These are phyloP conservation scores for Clathrospora elynae DNA, from an alignment of 2,329 filamentous ascomycete species.

Conservation along the genomic window DNA sequence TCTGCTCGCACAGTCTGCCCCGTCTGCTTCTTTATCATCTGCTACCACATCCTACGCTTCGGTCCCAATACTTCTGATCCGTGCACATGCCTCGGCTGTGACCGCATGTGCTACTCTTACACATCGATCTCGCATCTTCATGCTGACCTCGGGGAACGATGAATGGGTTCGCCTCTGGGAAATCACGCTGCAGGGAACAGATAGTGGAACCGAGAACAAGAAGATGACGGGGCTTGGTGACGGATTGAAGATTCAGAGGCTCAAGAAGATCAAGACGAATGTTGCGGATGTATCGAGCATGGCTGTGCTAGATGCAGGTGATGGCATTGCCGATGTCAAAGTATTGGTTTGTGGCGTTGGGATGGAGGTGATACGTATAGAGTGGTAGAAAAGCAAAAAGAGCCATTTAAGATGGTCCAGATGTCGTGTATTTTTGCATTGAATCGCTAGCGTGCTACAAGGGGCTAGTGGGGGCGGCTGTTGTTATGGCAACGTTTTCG, in stretches of 20 bases:
- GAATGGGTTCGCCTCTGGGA: constrained; percentile 57
- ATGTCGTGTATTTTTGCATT: background rate
- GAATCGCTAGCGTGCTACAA: background rate
- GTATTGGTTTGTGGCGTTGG: constrained; percentile 44
- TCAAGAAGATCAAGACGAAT: constrained; percentile 49
- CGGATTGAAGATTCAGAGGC: constrained; percentile 37
- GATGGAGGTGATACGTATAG: constrained; percentile 40
- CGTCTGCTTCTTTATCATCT: constrained; percentile 10
- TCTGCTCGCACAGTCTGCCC: constrained; percentile 26
- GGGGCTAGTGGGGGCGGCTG: constrained; percentile 4
- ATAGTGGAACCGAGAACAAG: background rate
- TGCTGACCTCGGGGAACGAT: constrained; percentile 53
- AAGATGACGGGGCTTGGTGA: constrained; percentile 5
- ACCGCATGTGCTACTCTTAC: constrained; percentile 58
- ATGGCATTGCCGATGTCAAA: constrained; percentile 9
- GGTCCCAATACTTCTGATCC: constrained; percentile 53
- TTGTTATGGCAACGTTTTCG: constrained; percentile 26
- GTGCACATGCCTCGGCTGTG: constrained; percentile 73
- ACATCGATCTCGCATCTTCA: constrained; percentile 15
- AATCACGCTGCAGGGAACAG: constrained; percentile 23
- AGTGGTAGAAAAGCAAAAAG: constrained; percentile 1
- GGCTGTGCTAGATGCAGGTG: constrained; percentile 44
- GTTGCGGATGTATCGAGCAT: constrained; percentile 63
- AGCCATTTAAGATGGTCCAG: constrained; percentile 1
- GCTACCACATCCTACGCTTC: constrained; percentile 20